Conservation (phyloP, 805 yeast species). For the Cyberlindnera maclurae region DNA sequence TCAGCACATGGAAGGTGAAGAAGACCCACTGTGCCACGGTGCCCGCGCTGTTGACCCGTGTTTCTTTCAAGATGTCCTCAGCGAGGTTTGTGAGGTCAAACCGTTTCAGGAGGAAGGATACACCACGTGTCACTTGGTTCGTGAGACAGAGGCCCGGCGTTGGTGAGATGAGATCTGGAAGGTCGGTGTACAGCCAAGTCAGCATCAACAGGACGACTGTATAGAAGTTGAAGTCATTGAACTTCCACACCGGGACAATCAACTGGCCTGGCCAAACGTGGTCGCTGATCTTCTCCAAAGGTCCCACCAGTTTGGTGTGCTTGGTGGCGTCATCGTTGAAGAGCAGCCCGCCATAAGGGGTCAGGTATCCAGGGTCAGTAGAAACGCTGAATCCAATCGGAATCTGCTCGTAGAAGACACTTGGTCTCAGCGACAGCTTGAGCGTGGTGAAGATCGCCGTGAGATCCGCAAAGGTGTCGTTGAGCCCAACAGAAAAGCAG, state of each 20-base stretch:
- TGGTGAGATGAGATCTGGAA: slow-evolving; percentile 84
- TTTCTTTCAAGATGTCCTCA: slow-evolving; percentile 42
- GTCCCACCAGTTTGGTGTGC: slow-evolving; percentile 38
- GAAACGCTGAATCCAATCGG: slow-evolving; percentile 64
- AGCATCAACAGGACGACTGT: slow-evolving; percentile 32
- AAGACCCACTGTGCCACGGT: slow-evolving; percentile 54
- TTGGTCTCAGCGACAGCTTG: slow-evolving; percentile 76
- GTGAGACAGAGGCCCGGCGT: slow-evolving; percentile 88
- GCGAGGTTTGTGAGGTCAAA: slow-evolving; percentile 39
- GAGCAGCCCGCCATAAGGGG: slow-evolving; percentile 75
- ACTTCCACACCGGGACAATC: slow-evolving; percentile 65
- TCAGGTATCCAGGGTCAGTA: slow-evolving; percentile 69
- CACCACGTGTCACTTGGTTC: slow-evolving; percentile 39
- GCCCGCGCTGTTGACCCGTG: slow-evolving; percentile 31
- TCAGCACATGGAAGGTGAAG: slow-evolving; percentile 65
- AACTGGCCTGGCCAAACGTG: slow-evolving; percentile 88
- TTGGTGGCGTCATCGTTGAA: slow-evolving; percentile 54
- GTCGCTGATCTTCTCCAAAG: slow-evolving; percentile 47
- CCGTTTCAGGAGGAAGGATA: slow-evolving; percentile 24
- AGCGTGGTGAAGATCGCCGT: slow-evolving; percentile 53
- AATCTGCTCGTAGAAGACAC: slow-evolving; percentile 54
- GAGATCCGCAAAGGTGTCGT: slow-evolving; percentile 53
- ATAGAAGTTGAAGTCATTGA: slow-evolving; percentile 35
- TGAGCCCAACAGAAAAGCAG: slow-evolving; percentile 67
- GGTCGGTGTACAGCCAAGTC: slow-evolving; percentile 85